Conservation (phyloP, 2,329 filamentous ascomycete species). For the Gaeumannomyces tritici region DNA sequence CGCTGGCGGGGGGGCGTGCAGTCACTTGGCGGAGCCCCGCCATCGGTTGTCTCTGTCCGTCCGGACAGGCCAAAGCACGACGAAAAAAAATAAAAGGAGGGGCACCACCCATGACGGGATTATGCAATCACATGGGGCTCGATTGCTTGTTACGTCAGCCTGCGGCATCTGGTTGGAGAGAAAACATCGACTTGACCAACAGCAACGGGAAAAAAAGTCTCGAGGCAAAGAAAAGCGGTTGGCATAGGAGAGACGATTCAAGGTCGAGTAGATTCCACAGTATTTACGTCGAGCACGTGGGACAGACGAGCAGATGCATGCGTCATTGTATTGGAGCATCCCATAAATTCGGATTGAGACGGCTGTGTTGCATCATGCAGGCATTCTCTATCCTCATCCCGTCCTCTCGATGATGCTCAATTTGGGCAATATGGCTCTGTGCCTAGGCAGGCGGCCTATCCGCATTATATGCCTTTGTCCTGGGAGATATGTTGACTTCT, state of each 20-base stretch:
- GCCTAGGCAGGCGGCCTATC: no score
- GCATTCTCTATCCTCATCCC: background rate
- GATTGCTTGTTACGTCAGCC: background rate
- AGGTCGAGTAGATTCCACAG: no score
- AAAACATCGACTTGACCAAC: background rate
- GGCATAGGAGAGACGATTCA: no score
- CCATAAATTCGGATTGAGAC: background rate
- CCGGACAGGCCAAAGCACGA: background rate
- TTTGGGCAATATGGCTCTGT: background rate
- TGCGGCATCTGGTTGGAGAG: background rate
- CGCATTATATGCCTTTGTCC: no score
- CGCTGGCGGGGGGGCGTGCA: background rate
- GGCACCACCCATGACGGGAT: background rate
- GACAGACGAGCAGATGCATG: no score
- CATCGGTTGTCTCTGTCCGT: background rate
- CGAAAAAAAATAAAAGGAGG: background rate
- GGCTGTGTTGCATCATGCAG: background rate
- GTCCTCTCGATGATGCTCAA: no score
- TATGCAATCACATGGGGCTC: background rate
- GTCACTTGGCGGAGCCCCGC: background rate
- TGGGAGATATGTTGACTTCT: no score
- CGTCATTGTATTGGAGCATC: background rate
- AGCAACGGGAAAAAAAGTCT: no score
- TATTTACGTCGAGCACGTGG: background rate
- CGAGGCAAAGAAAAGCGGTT: background rate